Conservation (phyloP, 805 yeast genomes). For the Candida fluviatilis region DNA sequence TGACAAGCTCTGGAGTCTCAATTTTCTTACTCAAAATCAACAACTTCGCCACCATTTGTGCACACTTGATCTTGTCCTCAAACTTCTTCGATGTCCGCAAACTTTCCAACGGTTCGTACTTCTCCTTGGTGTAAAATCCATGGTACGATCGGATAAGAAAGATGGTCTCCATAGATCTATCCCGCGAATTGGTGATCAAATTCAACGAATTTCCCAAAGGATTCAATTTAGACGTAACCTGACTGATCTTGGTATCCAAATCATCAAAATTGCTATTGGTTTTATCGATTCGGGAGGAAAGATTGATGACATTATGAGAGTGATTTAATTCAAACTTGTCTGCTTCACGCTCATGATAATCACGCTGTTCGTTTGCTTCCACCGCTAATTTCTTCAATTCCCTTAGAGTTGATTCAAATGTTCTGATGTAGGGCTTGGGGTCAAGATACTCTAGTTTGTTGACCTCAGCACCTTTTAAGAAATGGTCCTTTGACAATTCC, state of each 20-base stretch:
- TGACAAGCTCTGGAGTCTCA: constrained; percentile 49
- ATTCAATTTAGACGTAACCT: constrained; percentile 54
- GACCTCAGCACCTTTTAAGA: constrained; percentile 46
- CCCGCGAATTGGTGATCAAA: constrained; percentile 66
- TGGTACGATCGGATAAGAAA: constrained; percentile 74
- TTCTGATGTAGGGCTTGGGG: constrained; percentile 91
- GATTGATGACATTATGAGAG: constrained; percentile 56
- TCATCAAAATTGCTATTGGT: constrained; percentile 45
- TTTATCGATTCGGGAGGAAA: constrained; percentile 45
- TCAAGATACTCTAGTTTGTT: constrained; percentile 59
- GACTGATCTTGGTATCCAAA: constrained; percentile 51
- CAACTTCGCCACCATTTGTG: constrained; percentile 62
- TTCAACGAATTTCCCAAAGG: constrained; percentile 70
- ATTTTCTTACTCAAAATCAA: constrained; percentile 62
- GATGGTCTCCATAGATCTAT: constrained; percentile 67
- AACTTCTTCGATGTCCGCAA: constrained; percentile 45
- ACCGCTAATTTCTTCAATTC: constrained; percentile 61
- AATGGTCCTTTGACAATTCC: constrained; percentile 67
- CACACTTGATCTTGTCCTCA: constrained; percentile 62
- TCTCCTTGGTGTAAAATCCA: constrained; percentile 60
- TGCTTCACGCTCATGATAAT: constrained; percentile 52
- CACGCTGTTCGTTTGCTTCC: constrained; percentile 50
- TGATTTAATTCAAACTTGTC: constrained; percentile 61
- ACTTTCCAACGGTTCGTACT: constrained; percentile 52
- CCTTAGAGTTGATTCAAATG: constrained; percentile 80